Evolutionary conservation across 768 basidiomycete species (phyloP).

Genomic region (Hydnum rufescens): DNA sequence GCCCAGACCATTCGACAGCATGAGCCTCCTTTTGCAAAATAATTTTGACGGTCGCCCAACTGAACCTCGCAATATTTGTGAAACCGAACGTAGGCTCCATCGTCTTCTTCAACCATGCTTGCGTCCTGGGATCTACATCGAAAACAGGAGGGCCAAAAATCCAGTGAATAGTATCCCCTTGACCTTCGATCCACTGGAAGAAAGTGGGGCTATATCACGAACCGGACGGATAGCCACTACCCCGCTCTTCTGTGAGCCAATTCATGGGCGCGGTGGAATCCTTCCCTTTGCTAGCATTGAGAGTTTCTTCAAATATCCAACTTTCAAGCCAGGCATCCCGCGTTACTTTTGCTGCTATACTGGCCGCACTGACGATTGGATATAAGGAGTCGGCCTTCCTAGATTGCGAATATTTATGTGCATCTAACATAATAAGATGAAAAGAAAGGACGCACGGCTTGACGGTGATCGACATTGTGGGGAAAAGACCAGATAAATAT

Average conservation of each 20-base stretch:
- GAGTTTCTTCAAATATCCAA: conserved; percentile 61
- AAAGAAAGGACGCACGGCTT: conserved; percentile 32
- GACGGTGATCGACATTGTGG: conserved; percentile 56
- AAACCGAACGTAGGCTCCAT: conserved; percentile 84
- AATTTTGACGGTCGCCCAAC: conserved; percentile 86
- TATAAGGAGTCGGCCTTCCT: conserved; percentile 83
- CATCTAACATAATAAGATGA: neutral
- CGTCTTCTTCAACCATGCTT: conserved; percentile 58
- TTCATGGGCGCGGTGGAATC: conserved; percentile 2
- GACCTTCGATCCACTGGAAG: neutral
- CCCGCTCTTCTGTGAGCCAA: conserved; percentile 22
- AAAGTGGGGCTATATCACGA: conserved; percentile 9
- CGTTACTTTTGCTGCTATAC: conserved; percentile 95
- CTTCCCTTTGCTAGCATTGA: conserved; percentile 12
- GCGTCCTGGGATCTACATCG: conserved; percentile 44
- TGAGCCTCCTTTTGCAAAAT: conserved; percentile 65
- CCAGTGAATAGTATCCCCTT: neutral
- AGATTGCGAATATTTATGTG: neutral
- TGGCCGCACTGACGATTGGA: conserved; percentile 93
- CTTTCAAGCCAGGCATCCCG: conserved; percentile 74
- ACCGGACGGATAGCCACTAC: conserved; percentile 90
- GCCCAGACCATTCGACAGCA: conserved; percentile 53
- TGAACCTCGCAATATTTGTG: conserved; percentile 78
- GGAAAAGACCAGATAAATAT: conserved; percentile 63
- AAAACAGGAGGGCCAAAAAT: neutral